phyloP scores from a whole-genome alignment of 352 stramenopile genomes.

The Globisporangium polare region DNA sequence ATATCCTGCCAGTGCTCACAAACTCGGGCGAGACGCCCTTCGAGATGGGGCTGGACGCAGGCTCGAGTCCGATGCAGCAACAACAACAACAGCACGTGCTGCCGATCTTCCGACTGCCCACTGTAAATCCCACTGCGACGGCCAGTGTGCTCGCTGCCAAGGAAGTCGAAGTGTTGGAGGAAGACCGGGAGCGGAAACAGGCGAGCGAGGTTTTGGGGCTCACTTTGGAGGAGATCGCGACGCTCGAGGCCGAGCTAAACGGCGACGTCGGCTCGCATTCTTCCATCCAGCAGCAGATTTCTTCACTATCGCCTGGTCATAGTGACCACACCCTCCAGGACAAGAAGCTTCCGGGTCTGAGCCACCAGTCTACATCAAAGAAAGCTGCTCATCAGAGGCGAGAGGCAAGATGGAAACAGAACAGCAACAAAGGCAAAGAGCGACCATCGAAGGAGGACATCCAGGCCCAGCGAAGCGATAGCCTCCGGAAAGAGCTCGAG shows the following conservation, averaged over 20 bases:
- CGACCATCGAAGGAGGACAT: not conserved
- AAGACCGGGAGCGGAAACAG: conserved; percentile 48
- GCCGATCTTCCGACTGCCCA: conserved; percentile 66
- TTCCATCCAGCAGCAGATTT: not conserved
- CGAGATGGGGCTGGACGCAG: conserved; percentile 48
- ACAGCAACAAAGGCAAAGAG: not conserved
- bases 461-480: conserved; percentile 13
- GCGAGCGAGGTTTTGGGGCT: conserved; percentile 65
- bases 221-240: conserved; percentile 61
- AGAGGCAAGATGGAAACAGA: not conserved
- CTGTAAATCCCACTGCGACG: conserved; percentile 42
- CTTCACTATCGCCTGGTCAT: not conserved
- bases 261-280: conserved; percentile 1
- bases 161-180: conserved; percentile 40
- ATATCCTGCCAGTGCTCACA: conserved; percentile 74
- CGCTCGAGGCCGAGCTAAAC: conserved; percentile 51
- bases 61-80: conserved; percentile 18
- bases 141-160: conserved; percentile 33
- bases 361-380: not conserved
- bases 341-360: conserved; percentile 8
- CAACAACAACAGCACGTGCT: conserved; percentile 28
- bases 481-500: conserved; percentile 53
- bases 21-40: conserved; percentile 67
- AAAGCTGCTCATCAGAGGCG: not conserved
- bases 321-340: not conserved